phyloP scores from a whole-genome alignment of 2,329 filamentous ascomycete genomes.

The Aschersonia sp. region DNA sequence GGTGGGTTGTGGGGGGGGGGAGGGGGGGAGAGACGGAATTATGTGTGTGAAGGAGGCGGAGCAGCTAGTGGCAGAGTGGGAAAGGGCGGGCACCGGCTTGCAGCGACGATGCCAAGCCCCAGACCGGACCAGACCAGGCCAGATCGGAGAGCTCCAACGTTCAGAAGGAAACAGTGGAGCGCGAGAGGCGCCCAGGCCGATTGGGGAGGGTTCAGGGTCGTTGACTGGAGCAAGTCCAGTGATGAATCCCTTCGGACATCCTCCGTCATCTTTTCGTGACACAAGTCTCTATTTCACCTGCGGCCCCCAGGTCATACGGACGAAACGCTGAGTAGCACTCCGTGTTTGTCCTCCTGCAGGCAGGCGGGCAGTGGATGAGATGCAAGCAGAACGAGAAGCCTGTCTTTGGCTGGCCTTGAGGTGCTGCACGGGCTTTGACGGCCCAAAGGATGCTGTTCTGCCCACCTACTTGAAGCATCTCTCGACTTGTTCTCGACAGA shows the following conservation, averaged over 20 bases:
- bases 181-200: background rate
- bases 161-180: background rate
- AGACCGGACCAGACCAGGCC: background rate
- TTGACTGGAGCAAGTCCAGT: background rate
- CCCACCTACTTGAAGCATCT: background rate
- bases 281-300: background rate
- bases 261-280: background rate
- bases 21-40: background rate
- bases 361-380: background rate
- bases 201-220: background rate
- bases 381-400: background rate
- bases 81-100: background rate
- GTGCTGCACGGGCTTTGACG: background rate
- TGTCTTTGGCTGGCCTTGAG: background rate
- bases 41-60: background rate
- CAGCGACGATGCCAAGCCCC: background rate
- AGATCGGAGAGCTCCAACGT: background rate
- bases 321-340: background rate
- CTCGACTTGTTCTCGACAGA: background rate
- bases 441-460: background rate
- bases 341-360: background rate
- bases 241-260: background rate
- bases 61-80: background rate
- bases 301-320: background rate
- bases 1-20: background rate